phyloP scores from a whole-genome alignment of 192 early-diverging fungal species.

The Backusella westeae region DNA sequence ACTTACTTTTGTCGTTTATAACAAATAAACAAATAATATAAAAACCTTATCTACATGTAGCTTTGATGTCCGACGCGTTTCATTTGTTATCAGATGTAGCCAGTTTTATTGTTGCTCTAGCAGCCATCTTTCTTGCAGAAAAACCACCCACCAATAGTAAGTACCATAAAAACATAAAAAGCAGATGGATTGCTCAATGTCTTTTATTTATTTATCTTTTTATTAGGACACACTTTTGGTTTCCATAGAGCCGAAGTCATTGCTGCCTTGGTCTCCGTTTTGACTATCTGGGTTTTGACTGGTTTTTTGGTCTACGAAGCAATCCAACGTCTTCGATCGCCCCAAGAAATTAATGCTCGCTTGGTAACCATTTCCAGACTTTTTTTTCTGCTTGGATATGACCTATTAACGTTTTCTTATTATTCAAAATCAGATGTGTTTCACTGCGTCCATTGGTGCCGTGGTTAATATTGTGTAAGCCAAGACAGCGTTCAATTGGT shows the following conservation, averaged over 20 bases:
- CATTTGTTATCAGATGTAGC: slow-evolving; percentile 71
- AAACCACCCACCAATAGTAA: slow-evolving; percentile 58
- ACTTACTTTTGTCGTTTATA: too few species aligned
- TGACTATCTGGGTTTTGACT: slow-evolving; percentile 78
- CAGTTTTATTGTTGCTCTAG: slow-evolving; percentile 70
- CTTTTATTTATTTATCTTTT: background rate
- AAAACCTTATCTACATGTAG: slow-evolving; percentile 36
- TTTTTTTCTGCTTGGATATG: background rate
- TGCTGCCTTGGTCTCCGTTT: slow-evolving; percentile 70
- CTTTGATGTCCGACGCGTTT: slow-evolving; percentile 77
- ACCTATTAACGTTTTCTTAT: background rate
- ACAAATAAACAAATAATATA: background rate
- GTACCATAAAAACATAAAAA: background rate
- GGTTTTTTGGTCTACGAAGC: slow-evolving; percentile 66
- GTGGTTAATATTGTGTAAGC: slow-evolving; percentile 63
- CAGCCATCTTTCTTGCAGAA: slow-evolving; percentile 61
- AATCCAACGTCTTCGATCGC: slow-evolving; percentile 58
- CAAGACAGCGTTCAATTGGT: background rate
- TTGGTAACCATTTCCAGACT: slow-evolving; percentile 29
- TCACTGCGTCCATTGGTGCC: slow-evolving; percentile 71
- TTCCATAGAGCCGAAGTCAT: slow-evolving; percentile 78
- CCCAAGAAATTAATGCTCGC: slow-evolving; percentile 59
- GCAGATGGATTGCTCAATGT: background rate
- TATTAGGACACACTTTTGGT: slow-evolving; percentile 62
- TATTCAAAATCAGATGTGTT: slow-evolving; percentile 50